Evolutionary conservation across 2,329 filamentous ascomycete species (phyloP).

Genomic region (Rugonectria rugulosa): DNA sequence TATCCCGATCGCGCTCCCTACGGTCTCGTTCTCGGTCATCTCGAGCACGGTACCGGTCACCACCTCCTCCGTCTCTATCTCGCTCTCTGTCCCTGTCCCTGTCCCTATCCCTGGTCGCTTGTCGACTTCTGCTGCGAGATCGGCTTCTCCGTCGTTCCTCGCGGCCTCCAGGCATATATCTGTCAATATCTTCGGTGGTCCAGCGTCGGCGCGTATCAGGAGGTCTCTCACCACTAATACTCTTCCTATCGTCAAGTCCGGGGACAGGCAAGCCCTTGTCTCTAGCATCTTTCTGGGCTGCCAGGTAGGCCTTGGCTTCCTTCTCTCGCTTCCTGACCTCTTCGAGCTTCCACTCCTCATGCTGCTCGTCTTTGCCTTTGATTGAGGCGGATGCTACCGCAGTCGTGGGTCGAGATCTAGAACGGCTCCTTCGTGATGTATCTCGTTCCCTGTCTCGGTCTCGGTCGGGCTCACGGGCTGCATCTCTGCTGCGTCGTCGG

Average conservation of each 20-base stretch:
- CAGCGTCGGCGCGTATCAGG: conserved; percentile 46
- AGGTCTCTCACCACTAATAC: conserved; percentile 53
- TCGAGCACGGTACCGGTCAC: conserved; percentile 42
- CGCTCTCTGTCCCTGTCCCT: conserved; percentile 30
- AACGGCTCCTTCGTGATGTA: conserved; percentile 54
- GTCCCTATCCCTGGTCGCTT: conserved; percentile 39
- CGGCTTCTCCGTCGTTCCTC: conserved; percentile 48
- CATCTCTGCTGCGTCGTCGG: conserved; percentile 40
- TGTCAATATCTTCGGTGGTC: conserved; percentile 47
- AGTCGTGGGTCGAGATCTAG: conserved; percentile 50
- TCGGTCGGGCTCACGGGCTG: conserved; percentile 36
- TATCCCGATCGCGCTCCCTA: conserved; percentile 33
- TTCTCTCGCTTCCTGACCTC: conserved; percentile 69
- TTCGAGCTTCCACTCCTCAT: conserved; percentile 66
- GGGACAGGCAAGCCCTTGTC: conserved; percentile 66
- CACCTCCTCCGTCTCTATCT: conserved; percentile 33
- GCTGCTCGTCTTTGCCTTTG: conserved; percentile 56
- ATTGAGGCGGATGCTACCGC: conserved; percentile 49
- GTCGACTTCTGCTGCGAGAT: conserved; percentile 46
- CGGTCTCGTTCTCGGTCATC: conserved; percentile 40
- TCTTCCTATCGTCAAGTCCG: conserved; percentile 62
- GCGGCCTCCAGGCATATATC: conserved; percentile 55
- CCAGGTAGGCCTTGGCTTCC: conserved; percentile 70
- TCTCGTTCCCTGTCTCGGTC: conserved; percentile 31
- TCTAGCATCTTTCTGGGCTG: conserved; percentile 66